Evolutionary conservation across 768 basidiomycete genomes (phyloP).

Genomic region (Lepiota brunneoincarnata): DNA sequence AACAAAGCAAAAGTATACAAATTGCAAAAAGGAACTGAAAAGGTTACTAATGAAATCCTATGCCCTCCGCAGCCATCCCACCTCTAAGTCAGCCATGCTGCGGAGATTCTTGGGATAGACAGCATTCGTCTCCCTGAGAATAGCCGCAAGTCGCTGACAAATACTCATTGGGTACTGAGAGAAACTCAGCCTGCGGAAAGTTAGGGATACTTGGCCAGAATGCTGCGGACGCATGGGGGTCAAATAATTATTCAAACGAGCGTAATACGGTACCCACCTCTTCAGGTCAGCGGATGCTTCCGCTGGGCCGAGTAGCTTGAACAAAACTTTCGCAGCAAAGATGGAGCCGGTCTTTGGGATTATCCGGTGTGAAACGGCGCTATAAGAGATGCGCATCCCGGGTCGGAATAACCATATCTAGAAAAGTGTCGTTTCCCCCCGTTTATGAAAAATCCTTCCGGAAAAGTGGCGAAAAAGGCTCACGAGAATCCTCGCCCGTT

Average conservation of each 20-base stretch:
- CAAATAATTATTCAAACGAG: neutral
- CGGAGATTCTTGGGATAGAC: slow-evolving; percentile 76
- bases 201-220: slow-evolving; percentile 72
- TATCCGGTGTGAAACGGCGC: slow-evolving; percentile 47
- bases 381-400: slow-evolving; percentile 75
- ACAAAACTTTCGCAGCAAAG: slow-evolving; percentile 81
- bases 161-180: slow-evolving; percentile 80
- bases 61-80: slow-evolving; percentile 62
- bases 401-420: slow-evolving; percentile 98
- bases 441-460: neutral
- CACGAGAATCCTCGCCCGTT: slow-evolving; percentile 76
- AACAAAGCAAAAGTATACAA: neutral
- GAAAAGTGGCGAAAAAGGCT: slow-evolving; percentile 23
- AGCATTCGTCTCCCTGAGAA: slow-evolving; percentile 74
- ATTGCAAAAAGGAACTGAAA: neutral
- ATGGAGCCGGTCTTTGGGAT: slow-evolving; percentile 63
- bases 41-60: neutral
- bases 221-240: slow-evolving; percentile 29
- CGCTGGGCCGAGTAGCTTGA: slow-evolving; percentile 68
- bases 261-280: slow-evolving; percentile 33
- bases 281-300: slow-evolving; percentile 51
- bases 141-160: slow-evolving; percentile 64
- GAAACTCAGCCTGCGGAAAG: slow-evolving; percentile 85
- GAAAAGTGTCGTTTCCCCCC: neutral
- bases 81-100: slow-evolving; percentile 77